These are phyloP conservation scores for Colletotrichum ledebouriae DNA, from an alignment of 2,329 filamentous ascomycete genomes.

Conservation along the genomic window DNA sequence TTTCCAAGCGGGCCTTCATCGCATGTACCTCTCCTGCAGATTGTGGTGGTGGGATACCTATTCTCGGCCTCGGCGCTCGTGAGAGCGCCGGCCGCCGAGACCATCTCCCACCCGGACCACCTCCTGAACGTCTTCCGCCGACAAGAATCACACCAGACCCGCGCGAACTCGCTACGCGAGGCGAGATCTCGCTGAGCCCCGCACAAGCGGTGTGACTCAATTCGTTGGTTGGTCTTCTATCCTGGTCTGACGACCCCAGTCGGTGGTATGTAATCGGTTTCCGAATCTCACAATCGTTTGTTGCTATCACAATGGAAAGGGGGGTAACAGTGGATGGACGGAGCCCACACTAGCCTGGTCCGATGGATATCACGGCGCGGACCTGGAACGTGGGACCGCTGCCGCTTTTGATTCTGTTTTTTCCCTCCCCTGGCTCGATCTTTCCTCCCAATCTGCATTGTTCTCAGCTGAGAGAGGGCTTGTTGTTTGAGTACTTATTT, in stretches of 20 bases:
- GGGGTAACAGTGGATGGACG: neutral
- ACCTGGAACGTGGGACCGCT: slow-evolving; percentile 25
- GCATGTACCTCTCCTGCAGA: neutral
- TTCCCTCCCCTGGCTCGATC: neutral
- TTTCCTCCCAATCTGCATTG: neutral
- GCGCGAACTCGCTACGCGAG: slow-evolving; percentile 18
- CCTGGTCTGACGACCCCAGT: neutral
- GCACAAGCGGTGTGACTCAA: neutral
- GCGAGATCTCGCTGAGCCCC: neutral
- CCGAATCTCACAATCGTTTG: neutral
- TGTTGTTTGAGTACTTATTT: slow-evolving; percentile 7
- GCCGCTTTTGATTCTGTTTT: slow-evolving; percentile 23
- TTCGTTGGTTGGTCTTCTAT: neutral
- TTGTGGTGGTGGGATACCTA: neutral
- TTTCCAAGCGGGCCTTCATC: neutral
- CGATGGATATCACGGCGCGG: slow-evolving; percentile 27
- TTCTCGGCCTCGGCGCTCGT: neutral
- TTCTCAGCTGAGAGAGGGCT: neutral
- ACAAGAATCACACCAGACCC: slow-evolving; percentile 7
- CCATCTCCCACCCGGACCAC: neutral
- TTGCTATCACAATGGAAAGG: neutral
- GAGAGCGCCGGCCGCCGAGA: slow-evolving; percentile 11
- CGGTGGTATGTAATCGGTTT: neutral
- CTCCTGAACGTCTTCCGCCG: neutral
- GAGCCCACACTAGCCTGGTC: slow-evolving; percentile 18